Evolutionary conservation across 352 stramenopile genomes (phyloP).

Genomic region (Pelagophyceae sp.): DNA sequence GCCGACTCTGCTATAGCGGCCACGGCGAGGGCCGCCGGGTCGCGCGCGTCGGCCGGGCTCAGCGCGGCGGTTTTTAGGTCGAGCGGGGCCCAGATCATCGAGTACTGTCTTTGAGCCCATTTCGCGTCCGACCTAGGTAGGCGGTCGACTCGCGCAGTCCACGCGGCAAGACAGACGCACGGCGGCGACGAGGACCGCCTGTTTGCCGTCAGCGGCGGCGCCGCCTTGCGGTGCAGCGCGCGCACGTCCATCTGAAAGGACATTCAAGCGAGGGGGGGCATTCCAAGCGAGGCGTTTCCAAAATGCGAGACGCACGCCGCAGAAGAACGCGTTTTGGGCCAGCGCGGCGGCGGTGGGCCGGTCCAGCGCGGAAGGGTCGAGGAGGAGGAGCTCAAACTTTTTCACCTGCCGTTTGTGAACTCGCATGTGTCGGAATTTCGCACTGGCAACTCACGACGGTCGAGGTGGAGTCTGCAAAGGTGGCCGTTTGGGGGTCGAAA

Average conservation of each 20-base stretch:
- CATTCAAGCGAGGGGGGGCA: too few species aligned
- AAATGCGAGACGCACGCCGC: background rate
- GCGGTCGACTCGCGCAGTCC: constrained; percentile 32
- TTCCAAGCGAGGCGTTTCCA: too few species aligned
- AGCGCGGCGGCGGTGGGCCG: background rate
- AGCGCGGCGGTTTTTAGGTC: background rate
- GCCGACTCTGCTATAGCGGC: background rate
- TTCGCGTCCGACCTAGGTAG: constrained; percentile 48
- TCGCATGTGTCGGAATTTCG: background rate
- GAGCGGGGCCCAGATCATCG: constrained; percentile 51
- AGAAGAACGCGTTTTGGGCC: background rate
- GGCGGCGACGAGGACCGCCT: constrained; percentile 44
- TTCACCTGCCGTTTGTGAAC: background rate
- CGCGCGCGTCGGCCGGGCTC: too few species aligned
- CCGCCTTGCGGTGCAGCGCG: background rate
- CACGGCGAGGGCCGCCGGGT: background rate
- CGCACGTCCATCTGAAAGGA: background rate
- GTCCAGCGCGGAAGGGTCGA: background rate
- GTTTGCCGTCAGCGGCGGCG: constrained; percentile 34
- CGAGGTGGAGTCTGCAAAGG: constrained; percentile 23
- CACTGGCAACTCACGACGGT: constrained; percentile 36
- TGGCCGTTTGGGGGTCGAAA: constrained; percentile 33
- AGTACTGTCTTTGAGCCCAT: constrained; percentile 53
- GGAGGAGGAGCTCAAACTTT: background rate
- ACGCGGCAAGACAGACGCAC: constrained; percentile 43